A percentile compares a stretch with the other conserved stretches of the same genome.
Conservation (phyloP, 495 filamentous ascomycete species). For the Friedmanniomyces simplex region DNA sequence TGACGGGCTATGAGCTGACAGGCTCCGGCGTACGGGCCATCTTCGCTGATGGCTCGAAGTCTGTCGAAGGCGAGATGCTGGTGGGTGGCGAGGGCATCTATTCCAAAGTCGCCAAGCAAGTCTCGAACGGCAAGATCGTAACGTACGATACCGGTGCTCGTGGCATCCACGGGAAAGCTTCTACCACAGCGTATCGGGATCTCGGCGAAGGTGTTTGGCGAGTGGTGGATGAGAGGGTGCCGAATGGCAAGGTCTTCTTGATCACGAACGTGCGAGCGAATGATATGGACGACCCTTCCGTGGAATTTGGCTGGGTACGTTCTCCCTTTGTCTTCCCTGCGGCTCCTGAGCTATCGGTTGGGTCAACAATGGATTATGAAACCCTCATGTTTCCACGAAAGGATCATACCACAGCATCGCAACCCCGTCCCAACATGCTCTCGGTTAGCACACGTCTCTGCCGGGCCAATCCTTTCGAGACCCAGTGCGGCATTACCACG, state of each 20-base stretch:
- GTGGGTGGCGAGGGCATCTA: slow-evolving; percentile 45
- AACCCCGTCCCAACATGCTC: too few species aligned
- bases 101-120: slow-evolving; percentile 40
- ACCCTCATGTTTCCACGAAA: too few species aligned
- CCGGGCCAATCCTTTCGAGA: too few species aligned
- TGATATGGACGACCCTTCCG: slow-evolving; percentile 43
- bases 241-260: slow-evolving; percentile 34
- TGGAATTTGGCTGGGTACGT: slow-evolving; percentile 41
- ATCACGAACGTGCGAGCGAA: slow-evolving; percentile 47
- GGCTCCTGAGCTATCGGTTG: too few species aligned
- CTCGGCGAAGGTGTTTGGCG: slow-evolving; percentile 46
- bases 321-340: too few species aligned
- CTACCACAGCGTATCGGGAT: slow-evolving; percentile 41
- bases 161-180: slow-evolving; percentile 47
- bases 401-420: too few species aligned
- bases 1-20: slow-evolving; percentile 40
- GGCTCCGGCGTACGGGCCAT: slow-evolving; percentile 35
- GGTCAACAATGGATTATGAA: too few species aligned
- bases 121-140: slow-evolving; percentile 40
- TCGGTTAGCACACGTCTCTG: too few species aligned
- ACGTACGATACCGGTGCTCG: slow-evolving; percentile 45
- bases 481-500: too few species aligned
- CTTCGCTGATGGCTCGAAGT: slow-evolving; percentile 42
- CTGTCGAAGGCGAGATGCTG: slow-evolving; percentile 39
- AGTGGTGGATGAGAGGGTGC: slow-evolving; percentile 32